These are phyloP conservation scores for Neurospora sp. DNA, from an alignment of 495 filamentous ascomycete genomes.

Conservation along the genomic window DNA sequence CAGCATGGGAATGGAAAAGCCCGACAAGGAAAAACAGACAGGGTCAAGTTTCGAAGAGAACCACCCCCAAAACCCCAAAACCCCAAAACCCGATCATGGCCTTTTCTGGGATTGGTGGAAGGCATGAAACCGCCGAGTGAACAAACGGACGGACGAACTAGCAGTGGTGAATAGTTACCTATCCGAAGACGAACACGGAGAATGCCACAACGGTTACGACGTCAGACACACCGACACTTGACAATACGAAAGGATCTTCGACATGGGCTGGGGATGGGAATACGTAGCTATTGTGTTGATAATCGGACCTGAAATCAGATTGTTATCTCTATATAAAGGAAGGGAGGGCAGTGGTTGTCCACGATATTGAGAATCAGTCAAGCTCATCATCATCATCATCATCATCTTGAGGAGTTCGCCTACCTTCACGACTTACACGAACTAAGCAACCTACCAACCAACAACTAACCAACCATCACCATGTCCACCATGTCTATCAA, in stretches of 20 bases:
- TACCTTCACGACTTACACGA: not conserved
- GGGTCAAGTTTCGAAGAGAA: not conserved
- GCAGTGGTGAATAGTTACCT: too few relatives aligned
- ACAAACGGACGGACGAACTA: not conserved
- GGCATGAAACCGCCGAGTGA: not conserved
- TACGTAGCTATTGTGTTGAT: not conserved
- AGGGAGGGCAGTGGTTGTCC: too few relatives aligned
- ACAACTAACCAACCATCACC: not conserved
- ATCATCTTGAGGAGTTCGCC: not conserved
- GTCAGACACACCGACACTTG: not conserved
- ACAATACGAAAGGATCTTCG: not conserved
- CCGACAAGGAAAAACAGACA: not conserved
- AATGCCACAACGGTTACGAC: not conserved
- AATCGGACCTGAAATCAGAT: not conserved
- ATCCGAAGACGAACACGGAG: not conserved
- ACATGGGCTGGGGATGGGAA: not conserved
- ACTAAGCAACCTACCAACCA: not conserved
- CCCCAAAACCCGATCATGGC: not conserved
- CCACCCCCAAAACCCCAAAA: not conserved
- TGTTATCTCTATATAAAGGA: not conserved
- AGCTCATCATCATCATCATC: not conserved
- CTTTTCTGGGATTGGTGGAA: not conserved
- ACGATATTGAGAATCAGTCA: not conserved
- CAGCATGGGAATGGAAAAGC: not conserved
- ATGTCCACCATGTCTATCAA: slow-evolving; percentile 2